Conservation (phyloP, 192 early-diverging fungal genomes). For the Funneliformis geosporum region DNA sequence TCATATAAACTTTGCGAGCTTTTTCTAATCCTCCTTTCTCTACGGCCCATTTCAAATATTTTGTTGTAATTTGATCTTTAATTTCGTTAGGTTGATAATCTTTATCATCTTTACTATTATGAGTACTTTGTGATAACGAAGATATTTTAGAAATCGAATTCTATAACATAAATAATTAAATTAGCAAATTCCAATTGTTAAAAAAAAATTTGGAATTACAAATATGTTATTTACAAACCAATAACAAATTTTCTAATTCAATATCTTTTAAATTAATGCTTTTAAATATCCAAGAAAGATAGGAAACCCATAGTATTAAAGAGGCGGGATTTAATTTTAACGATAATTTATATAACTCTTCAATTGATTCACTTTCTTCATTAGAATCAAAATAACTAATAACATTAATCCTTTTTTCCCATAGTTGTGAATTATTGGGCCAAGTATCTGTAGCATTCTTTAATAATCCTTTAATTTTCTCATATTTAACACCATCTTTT, state of each 20-base stretch:
- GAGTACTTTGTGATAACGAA: neutral
- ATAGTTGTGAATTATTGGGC: slow-evolving; percentile 13
- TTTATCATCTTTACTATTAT: neutral
- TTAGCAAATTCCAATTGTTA: neutral
- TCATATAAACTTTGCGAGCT: slow-evolving; percentile 9
- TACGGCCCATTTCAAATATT: slow-evolving; percentile 9
- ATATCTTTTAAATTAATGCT: neutral
- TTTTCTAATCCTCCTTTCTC: slow-evolving; percentile 11
- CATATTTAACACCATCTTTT: neutral
- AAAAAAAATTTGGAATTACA: neutral
- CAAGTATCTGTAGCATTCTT: slow-evolving; percentile 6
- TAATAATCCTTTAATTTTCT: neutral
- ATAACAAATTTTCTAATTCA: slow-evolving; percentile 20
- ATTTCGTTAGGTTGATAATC: neutral
- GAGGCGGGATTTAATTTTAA: slow-evolving; percentile 4
- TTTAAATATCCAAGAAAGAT: slow-evolving; percentile 16
- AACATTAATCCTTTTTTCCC: slow-evolving; percentile 14
- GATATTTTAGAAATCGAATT: slow-evolving; percentile 5
- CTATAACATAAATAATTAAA: neutral
- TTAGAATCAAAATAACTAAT: neutral
- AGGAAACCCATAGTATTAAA: slow-evolving; percentile 10
- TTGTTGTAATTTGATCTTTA: neutral
- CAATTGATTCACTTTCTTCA: neutral
- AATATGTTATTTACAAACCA: neutral
- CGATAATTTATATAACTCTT: neutral